phyloP scores from a whole-genome alignment of 202 grass and related monocot species.

The Dendrocalamus latiflorus region DNA sequence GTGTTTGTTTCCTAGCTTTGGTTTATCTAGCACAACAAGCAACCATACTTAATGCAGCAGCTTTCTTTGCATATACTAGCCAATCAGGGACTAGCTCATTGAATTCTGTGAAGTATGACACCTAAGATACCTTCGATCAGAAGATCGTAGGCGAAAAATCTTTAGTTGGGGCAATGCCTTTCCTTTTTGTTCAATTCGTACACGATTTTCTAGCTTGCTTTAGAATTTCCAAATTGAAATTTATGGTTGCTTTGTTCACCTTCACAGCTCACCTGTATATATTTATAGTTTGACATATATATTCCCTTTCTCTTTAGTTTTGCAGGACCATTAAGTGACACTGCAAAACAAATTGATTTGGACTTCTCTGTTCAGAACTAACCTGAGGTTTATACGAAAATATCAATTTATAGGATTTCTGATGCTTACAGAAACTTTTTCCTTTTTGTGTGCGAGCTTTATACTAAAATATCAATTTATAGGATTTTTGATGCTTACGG shows the following conservation, averaged over 20 bases:
- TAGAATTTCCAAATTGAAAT: neutral
- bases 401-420: neutral
- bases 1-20: neutral
- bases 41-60: neutral
- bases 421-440: neutral
- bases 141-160: neutral
- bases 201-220: neutral
- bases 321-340: neutral
- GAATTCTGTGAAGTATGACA: neutral
- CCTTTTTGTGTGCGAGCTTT: too few species aligned
- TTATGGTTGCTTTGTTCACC: neutral
- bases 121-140: neutral
- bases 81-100: neutral
- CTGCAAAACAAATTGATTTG: neutral
- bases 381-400: neutral
- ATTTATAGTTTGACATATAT: neutral
- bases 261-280: neutral
- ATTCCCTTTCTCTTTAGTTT: neutral
- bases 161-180: neutral
- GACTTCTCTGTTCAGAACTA: neutral
- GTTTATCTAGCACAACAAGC: neutral
- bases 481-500: too few species aligned
- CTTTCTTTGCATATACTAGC: too few species aligned
- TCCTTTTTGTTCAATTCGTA: neutral
- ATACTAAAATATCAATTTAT: too few species aligned